Evolutionary conservation across 179 eudicot genomes (phyloP).

Genomic region (Nepenthes alata): DNA sequence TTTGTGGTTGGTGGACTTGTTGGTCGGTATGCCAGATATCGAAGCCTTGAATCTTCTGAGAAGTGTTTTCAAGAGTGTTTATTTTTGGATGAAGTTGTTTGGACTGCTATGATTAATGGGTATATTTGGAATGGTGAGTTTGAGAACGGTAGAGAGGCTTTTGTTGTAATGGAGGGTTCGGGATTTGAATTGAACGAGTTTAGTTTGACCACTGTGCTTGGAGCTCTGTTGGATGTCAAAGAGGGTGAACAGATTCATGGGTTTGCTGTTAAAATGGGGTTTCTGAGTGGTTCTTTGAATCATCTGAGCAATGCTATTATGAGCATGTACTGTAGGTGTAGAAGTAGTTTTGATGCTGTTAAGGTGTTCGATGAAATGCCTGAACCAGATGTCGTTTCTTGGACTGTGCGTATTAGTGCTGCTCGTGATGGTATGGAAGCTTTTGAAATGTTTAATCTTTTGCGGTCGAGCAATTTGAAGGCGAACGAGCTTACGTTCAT

Average conservation of each 20-base stretch:
- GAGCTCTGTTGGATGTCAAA: slow-evolving; percentile 37
- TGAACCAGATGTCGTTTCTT: slow-evolving; percentile 49
- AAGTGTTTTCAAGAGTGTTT: slow-evolving; percentile 46
- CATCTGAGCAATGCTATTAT: slow-evolving; percentile 50
- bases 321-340: slow-evolving; percentile 33
- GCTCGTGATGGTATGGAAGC: slow-evolving; percentile 35
- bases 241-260: slow-evolving; percentile 50
- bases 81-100: slow-evolving; percentile 42
- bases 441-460: slow-evolving; percentile 21
- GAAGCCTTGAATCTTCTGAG: slow-evolving; percentile 28
- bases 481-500: slow-evolving; percentile 38
- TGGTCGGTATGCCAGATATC: slow-evolving; percentile 34
- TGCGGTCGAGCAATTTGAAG: slow-evolving; percentile 23
- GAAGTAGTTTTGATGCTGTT: slow-evolving; percentile 17
- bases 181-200: slow-evolving; percentile 47
- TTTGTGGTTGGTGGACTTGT: slow-evolving; percentile 48
- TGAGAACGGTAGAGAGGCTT: slow-evolving; percentile 25
- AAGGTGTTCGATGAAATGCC: slow-evolving; percentile 42
- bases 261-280: slow-evolving; percentile 30
- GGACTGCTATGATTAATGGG: slow-evolving; percentile 56
- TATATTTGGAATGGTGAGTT: slow-evolving; percentile 48
- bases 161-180: slow-evolving; percentile 28
- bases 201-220: slow-evolving; percentile 34
- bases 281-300: slow-evolving; percentile 26
- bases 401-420: slow-evolving; percentile 46